Conservation (phyloP, 2,329 filamentous ascomycete genomes). For the Pestalotiopsis sp. region DNA sequence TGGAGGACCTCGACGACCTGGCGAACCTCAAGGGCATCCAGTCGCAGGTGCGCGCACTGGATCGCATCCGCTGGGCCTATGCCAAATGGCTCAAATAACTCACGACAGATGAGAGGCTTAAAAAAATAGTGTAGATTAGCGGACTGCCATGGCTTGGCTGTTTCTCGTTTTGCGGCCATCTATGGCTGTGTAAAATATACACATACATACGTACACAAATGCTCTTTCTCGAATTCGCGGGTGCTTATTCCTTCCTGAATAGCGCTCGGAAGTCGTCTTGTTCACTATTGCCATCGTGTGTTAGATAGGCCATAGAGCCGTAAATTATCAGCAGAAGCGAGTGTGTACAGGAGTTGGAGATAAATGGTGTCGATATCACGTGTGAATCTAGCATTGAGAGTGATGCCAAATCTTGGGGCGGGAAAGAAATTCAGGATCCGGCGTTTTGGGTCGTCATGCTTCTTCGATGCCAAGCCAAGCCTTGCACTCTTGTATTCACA, state of each 20-base stretch:
- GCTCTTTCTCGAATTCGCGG: neutral
- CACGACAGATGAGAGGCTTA: neutral
- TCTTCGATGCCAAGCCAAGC: neutral
- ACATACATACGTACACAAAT: neutral
- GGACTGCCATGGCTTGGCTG: neutral
- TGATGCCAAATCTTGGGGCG: neutral
- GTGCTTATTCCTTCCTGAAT: neutral
- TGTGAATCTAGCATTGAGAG: neutral
- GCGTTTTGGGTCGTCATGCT: neutral
- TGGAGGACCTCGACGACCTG: constrained; percentile 84
- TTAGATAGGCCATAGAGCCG: neutral
- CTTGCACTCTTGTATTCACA: neutral
- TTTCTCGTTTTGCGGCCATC: neutral
- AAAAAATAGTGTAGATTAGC: neutral
- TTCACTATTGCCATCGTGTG: neutral
- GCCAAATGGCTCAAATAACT: constrained; percentile 64
- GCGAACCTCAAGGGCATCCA: constrained; percentile 79
- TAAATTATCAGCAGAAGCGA: neutral
- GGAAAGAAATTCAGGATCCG: neutral
- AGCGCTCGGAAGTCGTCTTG: neutral
- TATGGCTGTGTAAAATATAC: neutral
- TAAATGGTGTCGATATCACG: neutral
- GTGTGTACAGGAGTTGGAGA: neutral
- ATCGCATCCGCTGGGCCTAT: constrained; percentile 90
- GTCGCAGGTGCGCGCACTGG: constrained; percentile 75